Base-by-base conservation (phyloP, 1,284 basidiomycete genomes). In the Peniophora sp. region DNA sequence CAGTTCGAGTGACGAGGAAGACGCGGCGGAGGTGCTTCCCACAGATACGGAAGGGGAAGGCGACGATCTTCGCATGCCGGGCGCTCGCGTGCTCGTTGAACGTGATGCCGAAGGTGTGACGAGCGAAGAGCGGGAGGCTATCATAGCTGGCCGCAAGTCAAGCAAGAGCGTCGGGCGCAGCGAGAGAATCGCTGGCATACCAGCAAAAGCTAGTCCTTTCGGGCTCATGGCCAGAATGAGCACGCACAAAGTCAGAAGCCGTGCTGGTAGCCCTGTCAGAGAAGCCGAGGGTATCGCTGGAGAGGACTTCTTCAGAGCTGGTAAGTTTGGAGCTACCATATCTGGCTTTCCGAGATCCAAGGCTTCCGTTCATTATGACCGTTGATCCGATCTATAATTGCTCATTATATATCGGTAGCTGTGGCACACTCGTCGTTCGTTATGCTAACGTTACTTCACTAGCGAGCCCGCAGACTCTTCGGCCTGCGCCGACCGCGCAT, bases 151-250 rank as follows among this genome's bases (percentile, higher is more conserved):
- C 51, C 55, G 51, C 53, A 60, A 32, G 27, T 51, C 57, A 56
- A 24, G 56, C 15, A 41, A 41, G n/a, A 41, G n/a, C 15, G 39
- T 22, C 39, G 27, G 27, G 6, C 5, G 27, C 6, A 32, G 27
- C 27, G 27, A 32, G 5, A 32, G 27, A 12, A 73, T 76, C 24
- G 76, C 75, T 20, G 75, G 75, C 50, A 62, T 87, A 17, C 83
- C 85, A 1, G 73, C 67, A 34, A 75, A 73, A 51, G 81, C 81
- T 0, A 72, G 76, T 15, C 86, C 87, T 2, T 82, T 83, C 58
- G 86, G 86, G 17, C 62, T 90, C 50, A 82, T 90, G 66, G 84
- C 83, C 17, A 71, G 73, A 12, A 66, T 88, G 53, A 72, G 73
- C 47, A 63, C 87, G 57, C 75, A 71, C 58, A 72, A 68, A 24